Percentiles rank a stretch among this genome's conserved stretches.
phyloP scores from a whole-genome alignment of 495 filamentous ascomycete genomes.

The Xylaria curta region DNA sequence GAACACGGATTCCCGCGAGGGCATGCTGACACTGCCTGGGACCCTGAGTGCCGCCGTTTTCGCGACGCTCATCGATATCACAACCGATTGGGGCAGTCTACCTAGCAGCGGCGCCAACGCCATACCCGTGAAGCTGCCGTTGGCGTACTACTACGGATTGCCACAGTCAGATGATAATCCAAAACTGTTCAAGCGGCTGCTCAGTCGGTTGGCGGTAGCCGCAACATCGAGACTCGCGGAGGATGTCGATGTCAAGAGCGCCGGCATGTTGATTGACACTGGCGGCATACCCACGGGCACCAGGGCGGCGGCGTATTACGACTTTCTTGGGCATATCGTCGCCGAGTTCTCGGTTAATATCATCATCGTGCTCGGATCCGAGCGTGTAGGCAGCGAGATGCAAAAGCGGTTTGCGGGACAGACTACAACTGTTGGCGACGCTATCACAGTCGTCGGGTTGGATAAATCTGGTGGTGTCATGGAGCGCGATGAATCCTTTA shows the following conservation, averaged over 20 bases:
- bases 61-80: conserved; percentile 83
- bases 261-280: conserved; percentile 88
- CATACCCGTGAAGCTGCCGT: conserved; percentile 86
- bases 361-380: conserved; percentile 83
- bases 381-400: conserved; percentile 80
- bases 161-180: conserved; percentile 76
- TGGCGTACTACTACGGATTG: conserved; percentile 90
- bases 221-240: conserved; percentile 80
- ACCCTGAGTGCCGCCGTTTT: conserved; percentile 85
- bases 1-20: conserved; percentile 85
- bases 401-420: conserved; percentile 72
- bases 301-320: conserved; percentile 64
- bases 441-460: conserved; percentile 75
- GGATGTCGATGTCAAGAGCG: conserved; percentile 69
- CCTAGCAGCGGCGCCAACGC: conserved; percentile 88
- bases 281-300: conserved; percentile 63
- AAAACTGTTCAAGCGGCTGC: conserved; percentile 72
- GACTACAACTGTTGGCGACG: conserved; percentile 64
- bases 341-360: conserved; percentile 87
- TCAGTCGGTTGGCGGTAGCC: conserved; percentile 79
- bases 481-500: conserved; percentile 75
- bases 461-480: conserved; percentile 90
- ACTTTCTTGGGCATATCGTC: conserved; percentile 77
- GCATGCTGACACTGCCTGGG: conserved; percentile 83
- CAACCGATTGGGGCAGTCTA: conserved; percentile 88